Conservation (phyloP, 306 rosid species). For the Vigna radiata region DNA sequence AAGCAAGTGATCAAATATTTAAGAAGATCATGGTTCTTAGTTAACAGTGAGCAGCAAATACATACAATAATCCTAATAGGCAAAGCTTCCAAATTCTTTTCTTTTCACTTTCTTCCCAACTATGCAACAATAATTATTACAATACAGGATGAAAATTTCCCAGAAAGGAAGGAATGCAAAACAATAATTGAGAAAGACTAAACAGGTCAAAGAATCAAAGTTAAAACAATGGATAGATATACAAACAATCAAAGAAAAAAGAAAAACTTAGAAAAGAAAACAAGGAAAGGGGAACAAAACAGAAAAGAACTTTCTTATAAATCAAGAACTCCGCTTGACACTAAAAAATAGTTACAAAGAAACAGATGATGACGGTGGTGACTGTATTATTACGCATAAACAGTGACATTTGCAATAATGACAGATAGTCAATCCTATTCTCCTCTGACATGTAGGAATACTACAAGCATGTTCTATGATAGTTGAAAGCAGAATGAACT, state of each 20-base stretch:
- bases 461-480: background rate
- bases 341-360: background rate
- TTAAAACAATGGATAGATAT: background rate
- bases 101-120: slow-evolving; percentile 12
- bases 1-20: slow-evolving; percentile 19
- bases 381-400: background rate
- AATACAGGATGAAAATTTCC: too few relatives aligned
- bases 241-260: slow-evolving; percentile 2
- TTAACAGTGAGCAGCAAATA: background rate
- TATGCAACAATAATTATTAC: background rate
- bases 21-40: slow-evolving; percentile 20
- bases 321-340: background rate
- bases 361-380: background rate
- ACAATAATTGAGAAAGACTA: background rate
- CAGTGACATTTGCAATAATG: background rate
- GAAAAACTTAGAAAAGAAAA: too few relatives aligned
- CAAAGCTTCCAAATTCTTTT: background rate
- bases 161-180: slow-evolving; percentile 9
- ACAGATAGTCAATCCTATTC: slow-evolving; percentile 20
- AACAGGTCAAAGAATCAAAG: background rate
- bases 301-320: background rate
- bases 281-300: background rate
- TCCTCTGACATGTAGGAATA: slow-evolving; percentile 13
- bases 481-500: background rate
- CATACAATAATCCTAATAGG: slow-evolving; percentile 16